Evolutionary conservation across 202 grass and related monocot species (phyloP).

Genomic region (Zizania palustris): DNA sequence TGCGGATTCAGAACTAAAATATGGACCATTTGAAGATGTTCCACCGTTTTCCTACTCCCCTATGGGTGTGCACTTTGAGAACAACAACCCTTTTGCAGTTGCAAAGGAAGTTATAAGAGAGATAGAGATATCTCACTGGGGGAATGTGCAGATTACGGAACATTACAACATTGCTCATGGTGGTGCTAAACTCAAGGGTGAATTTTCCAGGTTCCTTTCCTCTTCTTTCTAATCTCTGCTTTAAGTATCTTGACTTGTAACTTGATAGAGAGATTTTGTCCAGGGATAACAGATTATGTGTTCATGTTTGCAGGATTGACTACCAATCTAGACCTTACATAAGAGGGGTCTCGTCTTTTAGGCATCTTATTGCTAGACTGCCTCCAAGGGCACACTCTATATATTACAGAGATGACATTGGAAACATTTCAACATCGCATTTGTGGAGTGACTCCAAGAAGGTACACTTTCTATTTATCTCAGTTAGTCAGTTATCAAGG

Average conservation of each 20-base stretch:
- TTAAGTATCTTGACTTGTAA: conserved; percentile 18
- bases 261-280: neutral
- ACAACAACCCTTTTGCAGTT: conserved; percentile 90
- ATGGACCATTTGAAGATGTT: conserved; percentile 80
- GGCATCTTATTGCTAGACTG: conserved; percentile 74
- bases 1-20: conserved; percentile 77
- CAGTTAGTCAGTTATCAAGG: neutral
- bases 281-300: conserved; percentile 28
- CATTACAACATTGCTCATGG: conserved; percentile 90
- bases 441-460: conserved; percentile 95
- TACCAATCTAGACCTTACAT: conserved; percentile 81
- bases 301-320: conserved; percentile 67
- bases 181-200: conserved; percentile 89
- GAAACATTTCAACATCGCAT: conserved; percentile 98
- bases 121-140: conserved; percentile 98
- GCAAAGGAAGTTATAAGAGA: conserved; percentile 88
- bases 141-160: conserved; percentile 86
- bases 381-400: conserved; percentile 90
- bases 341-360: conserved; percentile 94
- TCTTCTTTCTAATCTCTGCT: conserved; percentile 21
- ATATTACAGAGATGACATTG: conserved; percentile 99
- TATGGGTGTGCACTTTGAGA: conserved; percentile 88
- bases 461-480: conserved; percentile 48
- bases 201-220: conserved; percentile 88
- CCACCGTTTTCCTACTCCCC: conserved; percentile 72